Evolutionary conservation across 2,329 filamentous ascomycete genomes (phyloP).

Genomic region (Curvularia sp.): DNA sequence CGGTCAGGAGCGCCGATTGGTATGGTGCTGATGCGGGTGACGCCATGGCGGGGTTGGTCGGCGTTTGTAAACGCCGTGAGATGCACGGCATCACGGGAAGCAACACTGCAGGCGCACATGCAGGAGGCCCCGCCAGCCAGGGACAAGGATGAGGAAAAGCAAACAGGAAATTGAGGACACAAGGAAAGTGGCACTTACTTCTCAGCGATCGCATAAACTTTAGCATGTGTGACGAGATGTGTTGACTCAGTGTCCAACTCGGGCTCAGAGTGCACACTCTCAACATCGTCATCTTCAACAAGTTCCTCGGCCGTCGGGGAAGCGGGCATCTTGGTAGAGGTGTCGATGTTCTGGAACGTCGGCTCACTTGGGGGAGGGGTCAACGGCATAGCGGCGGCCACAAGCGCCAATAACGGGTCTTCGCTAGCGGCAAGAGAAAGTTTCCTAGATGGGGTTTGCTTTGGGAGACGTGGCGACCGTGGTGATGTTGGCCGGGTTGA

Average conservation of each 20-base stretch:
- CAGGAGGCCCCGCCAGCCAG: conserved; percentile 21
- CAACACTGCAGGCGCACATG: conserved; percentile 12
- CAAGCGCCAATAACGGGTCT: conserved; percentile 49
- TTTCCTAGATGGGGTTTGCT: conserved; percentile 32
- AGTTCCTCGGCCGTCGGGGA: conserved; percentile 46
- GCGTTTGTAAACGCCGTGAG: conserved; percentile 30
- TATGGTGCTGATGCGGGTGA: conserved; percentile 28
- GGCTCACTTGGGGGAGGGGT: conserved; percentile 38
- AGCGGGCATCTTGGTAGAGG: conserved; percentile 40
- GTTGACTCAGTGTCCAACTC: conserved; percentile 49
- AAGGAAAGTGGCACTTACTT: conserved; percentile 49
- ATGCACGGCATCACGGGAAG: conserved; percentile 25
- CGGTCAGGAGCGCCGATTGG: conserved; percentile 33
- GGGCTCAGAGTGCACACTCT: conserved; percentile 39
- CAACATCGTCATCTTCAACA: conserved; percentile 41
- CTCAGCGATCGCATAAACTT: conserved; percentile 59
- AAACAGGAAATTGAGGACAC: conserved; percentile 7
- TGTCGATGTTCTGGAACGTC: conserved; percentile 30
- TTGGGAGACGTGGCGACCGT: conserved; percentile 25
- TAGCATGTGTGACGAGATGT: conserved; percentile 55
- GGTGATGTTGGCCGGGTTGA: conserved; percentile 34
- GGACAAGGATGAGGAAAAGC: conserved; percentile 22
- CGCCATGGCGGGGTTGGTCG: conserved; percentile 43
- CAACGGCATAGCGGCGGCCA: conserved; percentile 34
- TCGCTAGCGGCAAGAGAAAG: conserved; percentile 45